Conservation (phyloP, 352 stramenopile genomes). For the Phytophthora tentaculata region DNA sequence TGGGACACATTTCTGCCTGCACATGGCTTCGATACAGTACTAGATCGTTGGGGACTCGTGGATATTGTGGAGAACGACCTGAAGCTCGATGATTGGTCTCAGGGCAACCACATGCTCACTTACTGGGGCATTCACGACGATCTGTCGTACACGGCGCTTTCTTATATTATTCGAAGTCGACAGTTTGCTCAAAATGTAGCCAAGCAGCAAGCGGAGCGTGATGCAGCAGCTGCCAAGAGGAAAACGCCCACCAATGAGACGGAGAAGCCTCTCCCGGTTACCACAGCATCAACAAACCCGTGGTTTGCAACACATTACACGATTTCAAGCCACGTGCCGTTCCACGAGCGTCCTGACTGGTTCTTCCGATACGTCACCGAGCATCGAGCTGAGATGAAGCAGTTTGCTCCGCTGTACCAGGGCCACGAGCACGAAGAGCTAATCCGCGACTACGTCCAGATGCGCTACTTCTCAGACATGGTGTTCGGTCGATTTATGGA, state of each 20-base stretch:
- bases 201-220: constrained; percentile 30
- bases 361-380: constrained; percentile 48
- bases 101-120: constrained; percentile 61
- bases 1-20: constrained; percentile 64
- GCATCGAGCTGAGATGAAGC: constrained; percentile 38
- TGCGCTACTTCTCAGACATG: constrained; percentile 73
- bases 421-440: constrained; percentile 50
- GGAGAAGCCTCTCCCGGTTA: constrained; percentile 18
- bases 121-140: constrained; percentile 81
- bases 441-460: constrained; percentile 64
- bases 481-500: constrained; percentile 67
- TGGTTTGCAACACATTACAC: constrained; percentile 77
- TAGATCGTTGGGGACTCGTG: constrained; percentile 46
- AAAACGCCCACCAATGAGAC: constrained; percentile 13
- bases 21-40: constrained; percentile 64
- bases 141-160: constrained; percentile 63
- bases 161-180: constrained; percentile 46
- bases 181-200: constrained; percentile 33
- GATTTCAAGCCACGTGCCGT: constrained; percentile 77
- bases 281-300: constrained; percentile 37
- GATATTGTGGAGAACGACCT: constrained; percentile 59
- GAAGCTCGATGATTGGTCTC: constrained; percentile 53
- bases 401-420: constrained; percentile 55
- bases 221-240: constrained; percentile 17
- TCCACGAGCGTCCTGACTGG: constrained; percentile 67